phyloP scores from a whole-genome alignment of 2,329 filamentous ascomycete genomes.

The Arthrobotrys entomopaga region DNA sequence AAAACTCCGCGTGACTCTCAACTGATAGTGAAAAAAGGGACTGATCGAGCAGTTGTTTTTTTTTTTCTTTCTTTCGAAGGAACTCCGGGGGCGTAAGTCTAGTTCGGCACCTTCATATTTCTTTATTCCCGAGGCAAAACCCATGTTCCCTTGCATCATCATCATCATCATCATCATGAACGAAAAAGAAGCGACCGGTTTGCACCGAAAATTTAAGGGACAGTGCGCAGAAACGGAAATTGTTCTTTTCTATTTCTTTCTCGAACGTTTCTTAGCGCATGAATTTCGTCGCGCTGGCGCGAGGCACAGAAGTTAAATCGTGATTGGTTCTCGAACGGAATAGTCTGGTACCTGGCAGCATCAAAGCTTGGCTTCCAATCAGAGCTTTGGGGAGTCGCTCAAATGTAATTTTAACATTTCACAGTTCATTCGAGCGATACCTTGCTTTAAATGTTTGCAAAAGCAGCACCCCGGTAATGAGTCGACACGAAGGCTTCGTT shows the following conservation, averaged over 20 bases:
- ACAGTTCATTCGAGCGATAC: slow-evolving; percentile 28
- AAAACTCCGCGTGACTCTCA: slow-evolving; percentile 10
- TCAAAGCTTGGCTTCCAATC: slow-evolving; percentile 52
- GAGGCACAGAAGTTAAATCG: slow-evolving; percentile 22
- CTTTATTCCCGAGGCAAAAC: background rate
- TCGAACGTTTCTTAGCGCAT: slow-evolving; percentile 52
- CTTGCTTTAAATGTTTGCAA: slow-evolving; percentile 34
- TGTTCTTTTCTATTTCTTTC: slow-evolving; percentile 24
- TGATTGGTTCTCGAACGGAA: slow-evolving; percentile 46
- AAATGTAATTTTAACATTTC: slow-evolving; percentile 24
- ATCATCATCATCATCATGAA: too few species aligned
- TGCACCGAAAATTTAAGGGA: slow-evolving; percentile 32
- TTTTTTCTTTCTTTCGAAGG: slow-evolving; percentile 33
- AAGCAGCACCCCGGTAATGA: slow-evolving; percentile 27
- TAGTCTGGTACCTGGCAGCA: slow-evolving; percentile 48
- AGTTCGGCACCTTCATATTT: slow-evolving; percentile 8
- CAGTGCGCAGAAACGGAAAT: slow-evolving; percentile 11
- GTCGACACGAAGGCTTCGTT: slow-evolving; percentile 29
- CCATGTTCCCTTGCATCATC: slow-evolving; percentile 16
- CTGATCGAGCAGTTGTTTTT: slow-evolving; percentile 5
- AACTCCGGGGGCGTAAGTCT: slow-evolving; percentile 38
- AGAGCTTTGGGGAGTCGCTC: slow-evolving; percentile 18
- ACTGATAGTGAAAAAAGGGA: slow-evolving; percentile 30
- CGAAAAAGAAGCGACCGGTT: slow-evolving; percentile 14
- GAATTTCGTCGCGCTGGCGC: slow-evolving; percentile 31